Evolutionary conservation across 257 asterid genomes (phyloP).

Genomic region (Solanum corneliomulleri): DNA sequence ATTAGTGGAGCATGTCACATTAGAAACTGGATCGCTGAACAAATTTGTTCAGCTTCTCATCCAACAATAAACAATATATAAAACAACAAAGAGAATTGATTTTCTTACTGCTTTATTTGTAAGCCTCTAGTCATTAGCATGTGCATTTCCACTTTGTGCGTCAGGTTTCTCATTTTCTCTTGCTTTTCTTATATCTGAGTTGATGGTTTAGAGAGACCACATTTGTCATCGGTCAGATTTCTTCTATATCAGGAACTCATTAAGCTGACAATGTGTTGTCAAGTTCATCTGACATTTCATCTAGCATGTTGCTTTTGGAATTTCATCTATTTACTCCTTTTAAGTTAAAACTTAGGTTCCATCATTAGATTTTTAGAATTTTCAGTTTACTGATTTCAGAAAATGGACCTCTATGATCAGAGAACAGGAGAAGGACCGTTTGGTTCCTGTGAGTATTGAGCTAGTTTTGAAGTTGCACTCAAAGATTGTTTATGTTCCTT

Average conservation of each 20-base stretch:
- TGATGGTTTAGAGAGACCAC: neutral
- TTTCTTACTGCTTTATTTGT: neutral
- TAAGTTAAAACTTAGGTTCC: neutral
- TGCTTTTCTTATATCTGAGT: neutral
- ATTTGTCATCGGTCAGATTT: neutral
- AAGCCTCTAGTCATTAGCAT: neutral
- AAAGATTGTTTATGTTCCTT: neutral
- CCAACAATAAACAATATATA: neutral
- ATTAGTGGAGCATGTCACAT: neutral
- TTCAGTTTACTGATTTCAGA: conserved; percentile 27
- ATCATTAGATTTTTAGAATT: neutral
- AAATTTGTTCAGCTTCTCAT: neutral
- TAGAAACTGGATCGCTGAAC: neutral
- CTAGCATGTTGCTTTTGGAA: neutral
- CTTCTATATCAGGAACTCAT: neutral
- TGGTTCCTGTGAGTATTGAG: conserved; percentile 70
- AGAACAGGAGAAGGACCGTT: conserved; percentile 87
- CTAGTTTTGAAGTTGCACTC: neutral
- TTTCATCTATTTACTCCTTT: neutral
- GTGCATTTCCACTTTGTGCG: neutral
- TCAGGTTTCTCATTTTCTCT: neutral
- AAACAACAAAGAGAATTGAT: neutral
- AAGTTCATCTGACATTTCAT: neutral
- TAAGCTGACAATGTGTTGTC: neutral
- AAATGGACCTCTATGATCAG: conserved; percentile 91